phyloP scores from a whole-genome alignment of 768 basidiomycete genomes.

The Suillus americanus region DNA sequence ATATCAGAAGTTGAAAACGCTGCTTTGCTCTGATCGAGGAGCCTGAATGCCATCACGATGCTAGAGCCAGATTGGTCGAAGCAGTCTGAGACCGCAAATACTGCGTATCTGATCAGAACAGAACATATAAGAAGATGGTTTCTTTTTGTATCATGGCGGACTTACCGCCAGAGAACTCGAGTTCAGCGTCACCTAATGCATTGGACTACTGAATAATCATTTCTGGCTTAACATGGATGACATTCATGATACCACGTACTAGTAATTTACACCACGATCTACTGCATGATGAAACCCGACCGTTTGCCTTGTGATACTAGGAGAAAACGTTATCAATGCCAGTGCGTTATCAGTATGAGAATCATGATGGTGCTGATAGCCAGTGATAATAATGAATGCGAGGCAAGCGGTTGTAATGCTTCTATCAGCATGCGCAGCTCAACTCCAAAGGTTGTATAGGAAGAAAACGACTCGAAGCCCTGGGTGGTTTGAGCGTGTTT shows the following conservation, averaged over 20 bases:
- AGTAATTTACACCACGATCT: background rate
- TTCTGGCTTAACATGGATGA: background rate
- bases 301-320: background rate
- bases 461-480: background rate
- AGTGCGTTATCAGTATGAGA: background rate
- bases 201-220: background rate
- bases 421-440: background rate
- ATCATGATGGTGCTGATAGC: background rate
- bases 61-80: background rate
- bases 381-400: background rate
- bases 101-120: conserved; percentile 1
- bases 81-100: background rate
- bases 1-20: background rate
- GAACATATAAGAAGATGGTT: background rate
- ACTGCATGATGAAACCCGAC: background rate
- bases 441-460: background rate
- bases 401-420: background rate
- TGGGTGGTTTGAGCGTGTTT: conserved; percentile 4
- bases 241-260: background rate
- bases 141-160: background rate
- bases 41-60: background rate
- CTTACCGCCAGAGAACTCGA: background rate
- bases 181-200: background rate
- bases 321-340: background rate
- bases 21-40: background rate